A percentile compares a stretch with the other conserved stretches of the same genome.
phyloP scores from a whole-genome alignment of 768 basidiomycete genomes.

The Asterophora lycoperdoides region DNA sequence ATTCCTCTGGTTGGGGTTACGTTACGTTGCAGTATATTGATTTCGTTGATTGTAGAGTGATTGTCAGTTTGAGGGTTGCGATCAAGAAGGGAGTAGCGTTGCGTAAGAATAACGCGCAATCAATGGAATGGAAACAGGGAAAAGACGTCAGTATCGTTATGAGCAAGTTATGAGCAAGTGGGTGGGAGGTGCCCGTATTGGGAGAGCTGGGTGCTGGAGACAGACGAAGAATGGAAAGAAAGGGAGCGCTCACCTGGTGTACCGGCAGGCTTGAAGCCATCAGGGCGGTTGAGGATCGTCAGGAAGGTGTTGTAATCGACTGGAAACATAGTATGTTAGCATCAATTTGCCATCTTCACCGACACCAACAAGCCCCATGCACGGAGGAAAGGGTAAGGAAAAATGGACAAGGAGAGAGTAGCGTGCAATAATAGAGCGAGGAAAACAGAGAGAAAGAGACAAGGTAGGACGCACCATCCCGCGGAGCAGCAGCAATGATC shows the following conservation, averaged over 20 bases:
- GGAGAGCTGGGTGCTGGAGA: neutral
- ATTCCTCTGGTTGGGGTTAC: conserved; percentile 74
- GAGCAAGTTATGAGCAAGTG: too few relatives aligned
- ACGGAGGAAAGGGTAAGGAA: too few relatives aligned
- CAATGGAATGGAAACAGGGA: neutral
- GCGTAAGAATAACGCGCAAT: neutral
- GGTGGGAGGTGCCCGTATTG: too few relatives aligned
- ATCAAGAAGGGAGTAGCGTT: too few relatives aligned
- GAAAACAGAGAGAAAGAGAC: neutral
- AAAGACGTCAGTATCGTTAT: neutral
- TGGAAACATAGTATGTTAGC: conserved; percentile 21
- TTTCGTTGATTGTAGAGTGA: too few relatives aligned
- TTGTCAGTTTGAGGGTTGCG: too few relatives aligned
- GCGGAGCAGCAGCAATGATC: conserved; percentile 65
- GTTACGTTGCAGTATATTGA: too few relatives aligned
- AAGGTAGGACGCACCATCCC: conserved; percentile 55
- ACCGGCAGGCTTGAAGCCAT: conserved; percentile 90
- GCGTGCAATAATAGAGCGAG: too few relatives aligned
- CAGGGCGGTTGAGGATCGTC: conserved; percentile 87
- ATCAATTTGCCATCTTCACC: neutral
- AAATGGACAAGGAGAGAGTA: too few relatives aligned
- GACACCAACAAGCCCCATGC: too few relatives aligned
- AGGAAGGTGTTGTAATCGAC: conserved; percentile 94
- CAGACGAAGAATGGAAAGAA: neutral
- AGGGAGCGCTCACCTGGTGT: conserved; percentile 13